Evolutionary conservation across 2,329 filamentous ascomycete species (phyloP).

Genomic region (Exophiala aquamarina): DNA sequence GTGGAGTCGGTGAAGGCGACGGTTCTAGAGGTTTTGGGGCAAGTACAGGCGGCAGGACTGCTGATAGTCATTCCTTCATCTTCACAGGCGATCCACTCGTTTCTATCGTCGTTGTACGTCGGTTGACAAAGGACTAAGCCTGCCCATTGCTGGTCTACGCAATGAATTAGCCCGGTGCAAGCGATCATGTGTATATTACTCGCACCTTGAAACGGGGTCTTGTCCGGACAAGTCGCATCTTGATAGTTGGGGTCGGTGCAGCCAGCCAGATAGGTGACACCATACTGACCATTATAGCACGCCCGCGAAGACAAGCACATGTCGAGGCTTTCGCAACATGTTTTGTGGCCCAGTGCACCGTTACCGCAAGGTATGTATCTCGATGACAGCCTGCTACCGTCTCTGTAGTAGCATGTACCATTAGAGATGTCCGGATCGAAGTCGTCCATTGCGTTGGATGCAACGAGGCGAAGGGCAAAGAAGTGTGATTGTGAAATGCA

Average conservation of each 20-base stretch:
- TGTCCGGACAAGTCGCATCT: conserved; percentile 23
- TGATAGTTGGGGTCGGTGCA: conserved; percentile 27
- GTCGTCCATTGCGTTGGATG: conserved; percentile 10
- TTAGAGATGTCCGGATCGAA: conserved; percentile 27
- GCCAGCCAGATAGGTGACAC: conserved; percentile 28
- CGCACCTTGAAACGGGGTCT: conserved; percentile 4
- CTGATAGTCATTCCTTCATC: conserved; percentile 17
- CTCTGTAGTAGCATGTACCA: conserved; percentile 25
- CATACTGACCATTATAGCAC: conserved; percentile 26
- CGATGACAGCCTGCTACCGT: conserved; percentile 16
- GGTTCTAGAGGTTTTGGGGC: conserved; percentile 16
- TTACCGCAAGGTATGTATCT: conserved; percentile 29
- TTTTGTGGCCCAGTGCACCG: conserved; percentile 20
- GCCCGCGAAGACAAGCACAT: conserved; percentile 25
- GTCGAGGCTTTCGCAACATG: conserved; percentile 26
- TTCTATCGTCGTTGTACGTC: conserved; percentile 17
- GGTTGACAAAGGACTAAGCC: conserved; percentile 26
- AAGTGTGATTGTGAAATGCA: too few species aligned
- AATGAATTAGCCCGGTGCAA: background rate
- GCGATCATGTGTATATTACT: background rate
- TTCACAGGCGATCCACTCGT: conserved; percentile 24
- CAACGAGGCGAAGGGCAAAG: background rate
- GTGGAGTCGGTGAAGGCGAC: conserved; percentile 20
- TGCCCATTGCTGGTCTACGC: conserved; percentile 21
- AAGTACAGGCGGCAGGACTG: conserved; percentile 19